phyloP scores from a whole-genome alignment of 2,329 filamentous ascomycete genomes.

The Arachnopeziza araneosa region DNA sequence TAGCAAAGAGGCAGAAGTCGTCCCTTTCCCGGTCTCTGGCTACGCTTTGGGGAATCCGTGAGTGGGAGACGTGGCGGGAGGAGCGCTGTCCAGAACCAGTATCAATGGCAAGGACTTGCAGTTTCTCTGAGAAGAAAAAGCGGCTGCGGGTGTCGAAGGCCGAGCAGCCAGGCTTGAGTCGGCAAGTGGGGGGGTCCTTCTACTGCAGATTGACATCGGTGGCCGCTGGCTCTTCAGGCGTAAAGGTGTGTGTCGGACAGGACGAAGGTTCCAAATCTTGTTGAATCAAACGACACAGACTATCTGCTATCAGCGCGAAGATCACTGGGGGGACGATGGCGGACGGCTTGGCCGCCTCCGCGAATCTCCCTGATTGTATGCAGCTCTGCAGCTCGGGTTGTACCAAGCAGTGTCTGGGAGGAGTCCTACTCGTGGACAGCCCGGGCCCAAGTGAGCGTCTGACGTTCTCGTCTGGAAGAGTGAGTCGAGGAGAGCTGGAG shows the following conservation, averaged over 20 bases:
- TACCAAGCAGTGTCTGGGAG: neutral
- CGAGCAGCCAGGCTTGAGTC: neutral
- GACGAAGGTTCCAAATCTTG: neutral
- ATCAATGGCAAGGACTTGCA: neutral
- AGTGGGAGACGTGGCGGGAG: neutral
- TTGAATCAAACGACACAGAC: neutral
- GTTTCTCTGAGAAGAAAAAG: neutral
- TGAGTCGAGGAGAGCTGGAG: no score
- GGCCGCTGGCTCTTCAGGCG: no score
- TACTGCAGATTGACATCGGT: neutral
- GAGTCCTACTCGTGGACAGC: neutral
- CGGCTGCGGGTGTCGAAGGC: neutral
- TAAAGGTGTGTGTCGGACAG: neutral
- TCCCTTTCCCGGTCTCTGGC: no score
- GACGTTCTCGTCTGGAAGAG: no score
- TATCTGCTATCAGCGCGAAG: neutral
- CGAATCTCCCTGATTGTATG: neutral
- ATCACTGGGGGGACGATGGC: neutral
- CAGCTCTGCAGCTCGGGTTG: neutral
- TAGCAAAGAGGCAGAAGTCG: no score
- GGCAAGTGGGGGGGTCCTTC: neutral
- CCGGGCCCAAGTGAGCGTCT: no score
- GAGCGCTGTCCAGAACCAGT: neutral
- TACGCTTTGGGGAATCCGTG: no score
- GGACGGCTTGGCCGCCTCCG: neutral